Evolutionary conservation across 192 early-diverging fungal genomes (phyloP), one percentile per base, ranked within the genome.

Genomic region (Paraglomus brasilianum): DNA sequence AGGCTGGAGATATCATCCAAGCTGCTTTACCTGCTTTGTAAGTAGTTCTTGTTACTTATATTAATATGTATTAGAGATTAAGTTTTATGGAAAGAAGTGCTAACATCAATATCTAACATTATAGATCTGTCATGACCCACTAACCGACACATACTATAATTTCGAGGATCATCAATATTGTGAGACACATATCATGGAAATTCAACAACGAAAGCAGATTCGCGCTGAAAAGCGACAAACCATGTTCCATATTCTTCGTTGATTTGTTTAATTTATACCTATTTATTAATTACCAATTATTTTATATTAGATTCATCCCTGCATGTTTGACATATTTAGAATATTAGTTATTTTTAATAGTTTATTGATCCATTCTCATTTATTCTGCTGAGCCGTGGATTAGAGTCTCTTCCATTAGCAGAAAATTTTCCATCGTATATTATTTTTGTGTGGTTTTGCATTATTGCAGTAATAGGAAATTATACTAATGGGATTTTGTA

Each of bases 1-100:
- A 78, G 86, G 86, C 38, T 84, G 83, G 77, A 76, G 91, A 57
- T 96, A 91, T 85, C 95, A 97, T 74, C 93, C 93, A 7, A 75
- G 71, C 22, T 95, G 93, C 78, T 97, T 94, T 84, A 82, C 79
- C 11, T 97, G 95, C 68, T 57, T 69, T 39, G 80, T 82, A 76
- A 68, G 74, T 71, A 48, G 36, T 30, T 30, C 30, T 30, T 30
- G 30, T 30, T n/a, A n/a, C n/a, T n/a, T n/a, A n/a, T n/a, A n/a
- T 36, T 8, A 2, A 30, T 4, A 39, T 11, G 30, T 49, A 59
- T 58, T 45, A 11, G 19, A 41, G 36, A 13, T 72, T 30, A 30
- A 30, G 30, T 30, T 30, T 3, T 30, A 30, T 30, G 30, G 30
- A 30, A 30, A 14, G 21, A 43, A 65, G 19, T 44, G 43, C 14